Evolutionary conservation across 805 yeast genomes (phyloP), one percentile per base, ranked within the genome.

Genomic region (Pichia insulana): DNA sequence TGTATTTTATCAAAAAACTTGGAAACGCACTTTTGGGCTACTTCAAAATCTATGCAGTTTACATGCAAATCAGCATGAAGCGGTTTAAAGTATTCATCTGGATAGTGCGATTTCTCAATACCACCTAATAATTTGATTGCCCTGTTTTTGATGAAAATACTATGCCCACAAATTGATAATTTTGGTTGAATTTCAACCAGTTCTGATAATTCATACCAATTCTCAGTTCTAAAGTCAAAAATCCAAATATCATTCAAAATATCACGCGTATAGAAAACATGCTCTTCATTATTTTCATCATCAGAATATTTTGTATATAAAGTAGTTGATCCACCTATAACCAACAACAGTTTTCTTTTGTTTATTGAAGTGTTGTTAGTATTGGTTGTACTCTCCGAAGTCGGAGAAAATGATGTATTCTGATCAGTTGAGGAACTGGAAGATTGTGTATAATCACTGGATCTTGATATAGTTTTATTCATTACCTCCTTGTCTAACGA

Each of bases 191-290:
- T 20, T 16, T 36, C 22, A 13, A 39, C 8, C 40, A 32, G 55
- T 0, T 64, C 50, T 1, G 47, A 43, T 1, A 58, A 28, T 15
- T 47, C 39, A 13, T 37, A 33, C 80, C 80, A 74, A 2, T 53
- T 52, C 43, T 69, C 74, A 1, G 60, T 49, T 25, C 63, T 64
- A 20, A 74, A 49, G 47, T 71, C 69, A 47, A 70, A 74, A 59
- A 66, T 63, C 79, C 79, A 74, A 50, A 67, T 50, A 54, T 74
- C 79, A 22, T 74, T 73, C 20, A 60, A 52, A 10, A 73, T 64
- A 15, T 61, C 54, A 9, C 41, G 42, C 30, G 42, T 50, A 32
- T 47, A 45, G 36, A 47, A 59, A 5, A 22, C 16, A 17, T 22
- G 25, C 8, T 22, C 7, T 22, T 43, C 42, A 12, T 36, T 43